phyloP scores from a whole-genome alignment of 768 basidiomycete species.

The Hericium coralloides region DNA sequence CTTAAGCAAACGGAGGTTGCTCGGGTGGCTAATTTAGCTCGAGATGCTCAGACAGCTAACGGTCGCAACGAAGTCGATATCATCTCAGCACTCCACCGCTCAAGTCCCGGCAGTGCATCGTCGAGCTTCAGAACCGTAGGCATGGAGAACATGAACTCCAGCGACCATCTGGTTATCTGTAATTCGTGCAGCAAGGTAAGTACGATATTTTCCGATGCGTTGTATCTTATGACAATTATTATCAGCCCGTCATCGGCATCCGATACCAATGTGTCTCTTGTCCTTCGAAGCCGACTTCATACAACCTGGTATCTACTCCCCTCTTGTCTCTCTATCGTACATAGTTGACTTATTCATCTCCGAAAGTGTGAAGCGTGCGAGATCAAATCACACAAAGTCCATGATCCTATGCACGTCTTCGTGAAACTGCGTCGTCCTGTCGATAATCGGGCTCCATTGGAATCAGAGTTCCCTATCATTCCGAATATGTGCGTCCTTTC shows the following conservation, averaged over 20 bases:
- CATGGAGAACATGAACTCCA: neutral
- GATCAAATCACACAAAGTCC: conserved; percentile 61
- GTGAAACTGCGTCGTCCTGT: conserved; percentile 82
- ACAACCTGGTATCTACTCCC: conserved; percentile 55
- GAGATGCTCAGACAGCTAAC: too few relatives aligned
- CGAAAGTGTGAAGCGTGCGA: conserved; percentile 77
- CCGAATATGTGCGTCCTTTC: conserved; percentile 49
- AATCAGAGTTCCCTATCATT: conserved; percentile 49
- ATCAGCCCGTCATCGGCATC: conserved; percentile 62
- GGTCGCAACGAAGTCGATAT: neutral
- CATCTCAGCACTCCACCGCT: conserved; percentile 1
- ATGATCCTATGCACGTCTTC: conserved; percentile 82
- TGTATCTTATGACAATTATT: neutral
- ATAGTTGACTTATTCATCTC: neutral
- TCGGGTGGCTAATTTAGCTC: too few relatives aligned
- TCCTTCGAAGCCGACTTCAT: conserved; percentile 60
- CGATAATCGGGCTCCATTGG: conserved; percentile 38
- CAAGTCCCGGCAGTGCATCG: conserved; percentile 12
- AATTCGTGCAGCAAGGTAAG: conserved; percentile 9
- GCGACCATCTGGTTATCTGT: conserved; percentile 9
- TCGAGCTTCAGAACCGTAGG: conserved; percentile 6
- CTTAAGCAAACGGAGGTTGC: conserved; percentile 26
- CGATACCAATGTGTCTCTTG: conserved; percentile 91
- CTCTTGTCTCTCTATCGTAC: neutral
- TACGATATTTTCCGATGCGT: neutral